Evolutionary conservation across 768 basidiomycete genomes (phyloP), one percentile per base, ranked within the genome.

Genomic region (Jaapia argillacea): DNA sequence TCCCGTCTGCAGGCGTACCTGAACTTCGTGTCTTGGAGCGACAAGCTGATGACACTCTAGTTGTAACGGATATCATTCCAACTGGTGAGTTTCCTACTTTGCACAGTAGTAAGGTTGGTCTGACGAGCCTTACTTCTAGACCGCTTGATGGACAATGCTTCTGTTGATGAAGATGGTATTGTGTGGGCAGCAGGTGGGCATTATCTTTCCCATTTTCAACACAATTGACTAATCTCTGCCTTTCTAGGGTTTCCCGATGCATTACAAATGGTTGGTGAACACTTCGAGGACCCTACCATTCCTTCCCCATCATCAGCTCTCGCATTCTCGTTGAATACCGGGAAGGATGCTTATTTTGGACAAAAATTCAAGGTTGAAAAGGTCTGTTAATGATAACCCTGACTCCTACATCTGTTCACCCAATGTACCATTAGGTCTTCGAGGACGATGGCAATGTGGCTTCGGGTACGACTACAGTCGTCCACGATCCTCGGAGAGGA

Each of bases 381-480:
- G 68, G 80, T 77, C 1, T 25, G 21, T 6, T 5, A 25, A 35
- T 37, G 10, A 1, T 21, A n/a, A n/a, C 13, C n/a, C n/a, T 36
- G 7, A 12, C 31, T n/a, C n/a, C n/a, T n/a, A n/a, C n/a, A n/a
- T n/a, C n/a, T n/a, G n/a, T n/a, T n/a, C n/a, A n/a, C n/a, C 46
- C 26, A 48, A 51, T 31, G 41, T 37, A 35, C 43, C 35, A 48
- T 12, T 48, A 84, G 79, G 65, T 74, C 6, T 84, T 86, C 45
- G 78, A 84, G 56, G 81, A 86, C 56, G 66, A 77, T 45, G 83
- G 85, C 6, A 60, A 54, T 3, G 40, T 80, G 21, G 71, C 74
- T 7, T 73, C 74, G 13, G 77, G 71, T 5, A 62, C 68, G 26
- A 87, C 84, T 2, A 63, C 71, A 1, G 79, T 61, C 2, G 77